Evolutionary conservation across 441 rosid species (phyloP).

Genomic region (Gossypium gossypioides): DNA sequence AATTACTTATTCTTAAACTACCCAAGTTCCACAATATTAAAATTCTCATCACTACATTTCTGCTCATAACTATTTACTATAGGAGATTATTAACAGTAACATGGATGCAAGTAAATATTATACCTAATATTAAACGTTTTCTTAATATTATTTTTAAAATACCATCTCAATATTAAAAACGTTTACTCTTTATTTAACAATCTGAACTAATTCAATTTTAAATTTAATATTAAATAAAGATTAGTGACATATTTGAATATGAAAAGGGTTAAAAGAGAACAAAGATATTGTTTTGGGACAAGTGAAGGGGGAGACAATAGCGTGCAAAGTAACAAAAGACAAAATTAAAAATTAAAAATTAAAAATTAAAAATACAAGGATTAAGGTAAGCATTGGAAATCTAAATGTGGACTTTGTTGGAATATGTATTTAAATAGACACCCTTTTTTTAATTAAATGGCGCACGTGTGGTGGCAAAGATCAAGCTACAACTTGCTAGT

Average conservation of each 20-base stretch:
- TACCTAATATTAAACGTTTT: no score
- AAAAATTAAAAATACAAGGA: constrained; percentile 10
- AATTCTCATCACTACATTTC: neutral
- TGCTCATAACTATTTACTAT: neutral
- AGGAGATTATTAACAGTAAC: neutral
- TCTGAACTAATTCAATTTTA: no score
- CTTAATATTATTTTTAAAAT: no score
- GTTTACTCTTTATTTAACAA: no score
- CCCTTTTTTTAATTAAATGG: neutral
- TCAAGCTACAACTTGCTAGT: neutral
- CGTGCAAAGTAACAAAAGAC: constrained; percentile 25
- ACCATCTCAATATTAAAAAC: no score
- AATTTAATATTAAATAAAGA: no score
- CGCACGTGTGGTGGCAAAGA: constrained; percentile 3
- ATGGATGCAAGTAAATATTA: neutral
- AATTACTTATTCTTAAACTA: neutral
- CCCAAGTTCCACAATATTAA: neutral
- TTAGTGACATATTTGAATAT: neutral
- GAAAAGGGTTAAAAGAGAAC: neutral
- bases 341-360: constrained; percentile 2
- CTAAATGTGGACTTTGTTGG: constrained; percentile 17
- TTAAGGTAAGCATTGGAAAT: constrained; percentile 33
- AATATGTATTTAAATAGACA: neutral
- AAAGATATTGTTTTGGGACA: neutral
- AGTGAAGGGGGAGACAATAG: constrained; percentile 22